These are phyloP conservation scores for Salix purpurea DNA, from an alignment of 345 rosid species.

Conservation along the genomic window DNA sequence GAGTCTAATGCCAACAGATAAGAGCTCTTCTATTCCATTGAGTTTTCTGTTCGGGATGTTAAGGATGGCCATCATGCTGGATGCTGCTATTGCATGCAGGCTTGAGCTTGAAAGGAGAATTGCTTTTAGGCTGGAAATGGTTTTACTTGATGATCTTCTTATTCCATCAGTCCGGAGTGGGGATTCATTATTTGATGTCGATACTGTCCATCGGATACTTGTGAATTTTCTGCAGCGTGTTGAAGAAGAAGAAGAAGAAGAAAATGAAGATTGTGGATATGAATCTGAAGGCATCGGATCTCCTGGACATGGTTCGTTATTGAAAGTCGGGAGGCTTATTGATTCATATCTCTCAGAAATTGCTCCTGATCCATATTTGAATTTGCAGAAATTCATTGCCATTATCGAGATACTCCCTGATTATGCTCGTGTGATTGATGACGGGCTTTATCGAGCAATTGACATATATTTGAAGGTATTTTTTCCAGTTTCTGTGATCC, in stretches of 20 bases:
- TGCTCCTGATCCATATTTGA: constrained; percentile 73
- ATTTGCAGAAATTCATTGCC: constrained; percentile 61
- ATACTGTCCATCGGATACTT: constrained; percentile 64
- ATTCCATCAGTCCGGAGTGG: constrained; percentile 64
- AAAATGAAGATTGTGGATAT: constrained; percentile 42
- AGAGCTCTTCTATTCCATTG: constrained; percentile 42
- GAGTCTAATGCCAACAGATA: constrained; percentile 53
- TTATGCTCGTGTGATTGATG: constrained; percentile 72
- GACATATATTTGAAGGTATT: constrained; percentile 80
- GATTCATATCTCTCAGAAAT: constrained; percentile 86
- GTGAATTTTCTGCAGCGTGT: constrained; percentile 56
- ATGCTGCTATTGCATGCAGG: constrained; percentile 44
- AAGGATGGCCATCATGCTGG: constrained; percentile 53
- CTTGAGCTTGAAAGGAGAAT: constrained; percentile 69
- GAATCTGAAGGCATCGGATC: constrained; percentile 53
- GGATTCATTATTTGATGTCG: constrained; percentile 69
- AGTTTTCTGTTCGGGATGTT: constrained; percentile 80
- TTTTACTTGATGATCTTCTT: constrained; percentile 67
- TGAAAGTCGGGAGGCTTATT: constrained; percentile 72
- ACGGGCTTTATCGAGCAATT: constrained; percentile 73
- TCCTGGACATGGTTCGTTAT: constrained; percentile 54
- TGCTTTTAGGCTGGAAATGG: constrained; percentile 58
- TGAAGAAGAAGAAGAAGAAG: constrained; percentile 74
- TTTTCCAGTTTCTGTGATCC: neutral
- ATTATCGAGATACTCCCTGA: constrained; percentile 70